Percentiles rank a stretch among this genome's conserved stretches.
Evolutionary conservation across 345 rosid genomes (phyloP).

Genomic region (Boechera stricta): DNA sequence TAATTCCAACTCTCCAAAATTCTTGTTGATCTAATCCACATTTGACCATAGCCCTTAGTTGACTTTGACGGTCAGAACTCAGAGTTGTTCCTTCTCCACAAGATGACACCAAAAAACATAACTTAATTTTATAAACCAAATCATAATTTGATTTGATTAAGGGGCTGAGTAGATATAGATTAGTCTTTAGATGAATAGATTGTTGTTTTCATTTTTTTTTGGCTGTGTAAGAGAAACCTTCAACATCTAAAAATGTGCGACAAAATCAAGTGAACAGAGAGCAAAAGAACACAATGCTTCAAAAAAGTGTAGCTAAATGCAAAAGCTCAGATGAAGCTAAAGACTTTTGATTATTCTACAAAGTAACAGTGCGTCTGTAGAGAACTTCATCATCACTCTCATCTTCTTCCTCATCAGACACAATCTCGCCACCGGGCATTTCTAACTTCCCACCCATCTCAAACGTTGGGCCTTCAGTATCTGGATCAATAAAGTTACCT

Average conservation of each 20-base stretch:
- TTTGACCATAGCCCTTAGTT: not conserved
- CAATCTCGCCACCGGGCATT: constrained; percentile 67
- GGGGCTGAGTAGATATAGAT: not conserved
- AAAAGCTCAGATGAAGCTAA: constrained; percentile 3
- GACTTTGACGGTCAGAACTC: not conserved
- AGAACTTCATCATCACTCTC: constrained; percentile 72
- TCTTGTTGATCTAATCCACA: not conserved
- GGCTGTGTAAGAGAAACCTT: not conserved
- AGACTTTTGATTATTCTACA: constrained; percentile 42
- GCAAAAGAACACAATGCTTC: constrained; percentile 19
- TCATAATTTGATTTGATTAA: not conserved
- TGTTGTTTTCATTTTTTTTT: not conserved
- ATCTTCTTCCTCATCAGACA: constrained; percentile 80
- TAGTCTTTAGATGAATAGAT: not conserved
- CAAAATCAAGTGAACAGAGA: constrained; percentile 10
- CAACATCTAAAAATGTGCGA: not conserved
- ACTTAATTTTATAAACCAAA: not conserved
- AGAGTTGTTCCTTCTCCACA: too few relatives aligned
- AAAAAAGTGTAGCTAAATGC: constrained; percentile 15
- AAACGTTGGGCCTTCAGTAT: constrained; percentile 67
- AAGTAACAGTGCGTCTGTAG: constrained; percentile 58
- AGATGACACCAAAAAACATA: too few relatives aligned
- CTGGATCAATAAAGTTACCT: constrained; percentile 76
- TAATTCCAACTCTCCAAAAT: not conserved
- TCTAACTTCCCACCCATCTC: constrained; percentile 81